A percentile compares a stretch with the other conserved stretches of the same genome.
phyloP scores from a whole-genome alignment of 176 grass and related monocot species.

The Alopecurus myosuroides region DNA sequence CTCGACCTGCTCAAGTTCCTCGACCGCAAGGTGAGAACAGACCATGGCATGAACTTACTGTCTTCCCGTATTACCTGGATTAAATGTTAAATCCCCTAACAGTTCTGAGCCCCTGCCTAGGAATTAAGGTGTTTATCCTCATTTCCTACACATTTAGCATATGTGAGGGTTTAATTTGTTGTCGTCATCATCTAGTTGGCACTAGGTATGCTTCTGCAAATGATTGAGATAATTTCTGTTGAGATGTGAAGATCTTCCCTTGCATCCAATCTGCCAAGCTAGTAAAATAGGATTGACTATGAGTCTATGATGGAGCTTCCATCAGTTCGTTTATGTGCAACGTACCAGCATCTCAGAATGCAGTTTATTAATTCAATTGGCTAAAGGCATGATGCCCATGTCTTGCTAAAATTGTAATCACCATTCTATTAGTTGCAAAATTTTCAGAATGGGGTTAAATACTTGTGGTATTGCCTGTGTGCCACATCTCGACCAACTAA shows the following conservation, averaged over 20 bases:
- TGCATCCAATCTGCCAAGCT: neutral
- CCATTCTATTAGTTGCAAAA: neutral
- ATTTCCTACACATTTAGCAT: neutral
- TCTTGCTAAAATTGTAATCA: neutral
- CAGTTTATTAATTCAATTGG: neutral
- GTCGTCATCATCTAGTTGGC: neutral
- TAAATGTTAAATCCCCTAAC: no score
- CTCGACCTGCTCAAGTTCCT: constrained; percentile 72
- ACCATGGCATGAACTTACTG: neutral
- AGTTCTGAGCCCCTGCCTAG: no score
- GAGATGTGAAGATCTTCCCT: neutral
- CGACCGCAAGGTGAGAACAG: constrained; percentile 64
- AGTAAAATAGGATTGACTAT: neutral
- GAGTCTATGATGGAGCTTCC: neutral
- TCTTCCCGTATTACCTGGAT: neutral
- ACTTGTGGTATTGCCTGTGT: neutral
- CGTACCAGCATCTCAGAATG: neutral
- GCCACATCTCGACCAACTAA: no score
- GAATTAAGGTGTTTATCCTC: neutral
- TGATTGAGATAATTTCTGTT: neutral
- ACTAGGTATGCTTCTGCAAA: neutral
- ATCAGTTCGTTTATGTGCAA: neutral
- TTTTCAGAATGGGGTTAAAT: neutral
- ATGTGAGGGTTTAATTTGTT: neutral
- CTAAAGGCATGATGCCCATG: neutral